phyloP scores from a whole-genome alignment of 2,329 filamentous ascomycete genomes.

The Chalaropsis thielavioides region DNA sequence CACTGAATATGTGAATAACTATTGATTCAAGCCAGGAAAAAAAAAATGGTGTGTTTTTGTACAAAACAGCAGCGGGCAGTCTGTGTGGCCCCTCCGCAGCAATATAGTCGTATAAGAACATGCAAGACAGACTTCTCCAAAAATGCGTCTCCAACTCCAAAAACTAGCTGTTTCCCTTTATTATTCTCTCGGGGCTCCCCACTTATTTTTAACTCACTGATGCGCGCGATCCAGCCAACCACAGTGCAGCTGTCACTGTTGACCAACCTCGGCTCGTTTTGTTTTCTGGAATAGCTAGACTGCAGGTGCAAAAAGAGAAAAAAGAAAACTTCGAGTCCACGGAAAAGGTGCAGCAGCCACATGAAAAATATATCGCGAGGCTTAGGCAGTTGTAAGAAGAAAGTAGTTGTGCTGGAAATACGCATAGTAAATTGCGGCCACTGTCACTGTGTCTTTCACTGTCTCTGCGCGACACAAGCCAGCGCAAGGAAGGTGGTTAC shows the following conservation, averaged over 20 bases:
- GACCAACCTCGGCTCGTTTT: conserved; percentile 16
- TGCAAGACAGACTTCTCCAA: neutral
- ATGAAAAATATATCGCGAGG: neutral
- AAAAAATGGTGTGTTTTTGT: neutral
- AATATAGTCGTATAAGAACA: neutral
- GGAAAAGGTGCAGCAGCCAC: neutral
- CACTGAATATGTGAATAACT: neutral
- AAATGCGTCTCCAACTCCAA: neutral
- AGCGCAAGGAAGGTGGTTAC: neutral
- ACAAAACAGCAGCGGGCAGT: too few species aligned
- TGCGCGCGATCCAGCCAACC: conserved; percentile 7
- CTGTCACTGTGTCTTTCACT: too few species aligned
- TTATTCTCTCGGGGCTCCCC: neutral
- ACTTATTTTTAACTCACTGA: neutral
- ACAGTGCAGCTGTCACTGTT: conserved; percentile 7
- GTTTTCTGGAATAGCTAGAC: neutral
- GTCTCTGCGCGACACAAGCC: too few species aligned
- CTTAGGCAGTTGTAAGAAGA: neutral
- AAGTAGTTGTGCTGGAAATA: neutral
- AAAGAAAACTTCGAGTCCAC: neutral
- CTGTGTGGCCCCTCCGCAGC: neutral
- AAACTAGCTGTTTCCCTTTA: neutral
- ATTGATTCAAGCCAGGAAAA: neutral
- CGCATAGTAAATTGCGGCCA: neutral
- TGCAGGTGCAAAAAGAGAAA: conserved; percentile 3